Evolutionary conservation across 345 rosid species (phyloP), one percentile per base, ranked within the genome.

Genomic region (Gossypium thurberi): DNA sequence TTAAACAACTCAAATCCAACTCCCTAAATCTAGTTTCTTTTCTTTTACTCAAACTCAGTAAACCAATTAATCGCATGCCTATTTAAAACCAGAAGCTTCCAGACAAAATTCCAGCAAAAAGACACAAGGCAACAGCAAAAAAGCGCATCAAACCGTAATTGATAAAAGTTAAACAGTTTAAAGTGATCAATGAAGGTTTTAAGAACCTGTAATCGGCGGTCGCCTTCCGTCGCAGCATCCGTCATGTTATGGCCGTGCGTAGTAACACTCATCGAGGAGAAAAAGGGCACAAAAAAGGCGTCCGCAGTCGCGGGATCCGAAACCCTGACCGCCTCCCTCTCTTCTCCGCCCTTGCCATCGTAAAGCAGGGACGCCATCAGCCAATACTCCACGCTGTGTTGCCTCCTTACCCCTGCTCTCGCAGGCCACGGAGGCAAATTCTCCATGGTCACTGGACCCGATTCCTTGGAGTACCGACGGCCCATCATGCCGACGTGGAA

Each of bases 341-440:
- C 83, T 20, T 76, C 86, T 4, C 71, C 84, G 8, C 55, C 79
- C 0, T 23, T 72, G 0, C 83, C 93, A 0, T 70, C 82, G 47
- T 84, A 71, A 78, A 95, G 78, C 37, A 95, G 92, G 56, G 98
- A 95, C 14, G 88, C 98, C 98, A 92, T 87, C 65, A 95, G 69
- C 99, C 99, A 95, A 70, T 95, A 95, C 89, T 95, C 99, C 61
- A 91, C 92, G 66, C 98, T 92, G 67, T 95, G 98, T 78, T 95
- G 98, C 83, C 76, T 75, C 77, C 82, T 82, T 56, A 92, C 59
- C 48, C 97, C 98, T 15, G 86, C 77, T 66, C 82, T 86, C 8
- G 70, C 58, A 15, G 91, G 90, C 99, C 98, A 95, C 25, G 81
- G 80, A 4, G 97, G 97, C 66, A 92, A 71, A 64, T 86, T 85